Evolutionary conservation across 2,329 filamentous ascomycete species (phyloP).

Genomic region (Colletotrichum graminicola): DNA sequence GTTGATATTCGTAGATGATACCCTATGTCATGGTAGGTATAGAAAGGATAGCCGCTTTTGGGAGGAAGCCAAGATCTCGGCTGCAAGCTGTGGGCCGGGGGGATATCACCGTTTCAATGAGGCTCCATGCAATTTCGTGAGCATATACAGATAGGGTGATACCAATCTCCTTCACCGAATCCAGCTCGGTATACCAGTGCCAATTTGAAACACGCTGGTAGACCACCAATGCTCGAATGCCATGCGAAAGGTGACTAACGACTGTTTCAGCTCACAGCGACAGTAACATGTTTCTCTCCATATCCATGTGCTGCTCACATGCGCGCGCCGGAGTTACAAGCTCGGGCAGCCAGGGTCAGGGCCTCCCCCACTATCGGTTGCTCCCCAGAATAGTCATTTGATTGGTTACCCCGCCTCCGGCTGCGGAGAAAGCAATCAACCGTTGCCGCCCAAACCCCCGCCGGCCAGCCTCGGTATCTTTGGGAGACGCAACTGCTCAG

Average conservation of each 20-base stretch:
- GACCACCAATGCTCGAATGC: background rate
- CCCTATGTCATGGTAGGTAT: conserved; percentile 13
- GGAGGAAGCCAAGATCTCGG: background rate
- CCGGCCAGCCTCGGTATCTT: conserved; percentile 40
- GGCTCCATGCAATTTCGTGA: background rate
- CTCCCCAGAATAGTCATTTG: background rate
- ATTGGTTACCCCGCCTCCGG: conserved; percentile 40
- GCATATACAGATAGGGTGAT: background rate
- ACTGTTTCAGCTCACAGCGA: conserved; percentile 1
- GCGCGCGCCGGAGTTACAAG: conserved; percentile 21
- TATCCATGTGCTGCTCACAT: conserved; percentile 37
- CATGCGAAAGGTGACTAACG: background rate
- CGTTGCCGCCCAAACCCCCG: conserved; percentile 33
- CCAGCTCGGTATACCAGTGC: background rate
- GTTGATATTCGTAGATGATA: conserved; percentile 11
- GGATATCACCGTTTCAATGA: too few relatives aligned
- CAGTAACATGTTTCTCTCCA: conserved; percentile 12
- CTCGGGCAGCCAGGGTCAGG: conserved; percentile 14
- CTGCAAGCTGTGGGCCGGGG: too few relatives aligned
- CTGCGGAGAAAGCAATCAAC: conserved; percentile 38
- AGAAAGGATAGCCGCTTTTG: background rate
- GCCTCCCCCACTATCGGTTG: conserved; percentile 17
- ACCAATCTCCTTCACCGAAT: background rate
- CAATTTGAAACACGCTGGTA: background rate
- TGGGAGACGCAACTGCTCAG: conserved; percentile 27